Base-by-base conservation (phyloP, 352 stramenopile species). In the Halophytophthora polymorphica region DNA sequence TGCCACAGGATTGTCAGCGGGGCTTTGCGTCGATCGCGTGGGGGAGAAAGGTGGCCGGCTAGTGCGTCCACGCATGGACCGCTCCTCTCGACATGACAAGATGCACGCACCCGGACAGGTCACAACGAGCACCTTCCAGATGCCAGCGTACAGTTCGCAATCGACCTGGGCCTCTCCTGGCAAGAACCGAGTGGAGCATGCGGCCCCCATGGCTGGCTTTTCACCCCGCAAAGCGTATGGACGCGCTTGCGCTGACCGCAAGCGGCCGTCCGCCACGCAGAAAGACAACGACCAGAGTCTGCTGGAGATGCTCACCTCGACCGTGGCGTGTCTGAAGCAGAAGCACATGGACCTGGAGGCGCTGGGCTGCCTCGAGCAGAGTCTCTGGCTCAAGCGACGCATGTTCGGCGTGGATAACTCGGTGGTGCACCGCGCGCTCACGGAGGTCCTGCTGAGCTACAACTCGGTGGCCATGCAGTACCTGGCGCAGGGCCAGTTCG, bases 381-480 rank as follows among this genome's bases (percentile, higher is more conserved):
- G 65, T 31, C 60, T 90, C 5, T 88, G 77, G 75, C 64, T 93
- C 4, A 84, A 90, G 52, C 71, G 77, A 3, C 73, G 78, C 7
- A 89, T 93, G 76, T 86, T 90, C 43, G 82, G 82, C 2, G 56
- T 81, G 23, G 73, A 78, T 12, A 83, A 75, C 50, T 60, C 67
- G 2, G 66, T 75, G 18, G 78, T 92, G 7, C 68, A 73, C 18
- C 68, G 64, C 22, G 63, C 75, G 10, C 62, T 90, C 6, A 66
- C 74, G 18, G 77, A 90, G 1, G 74, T 92, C 40, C 69, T 92
- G 42, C 52, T 88, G 31, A 76, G 77, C 28, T 88, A 88, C 64
- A 92, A 90, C 54, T 73, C 77, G 17, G 51, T 88, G 11, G 82
- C 82, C n/a, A 88, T 92, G 79, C 66, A 86, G 43, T 84, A 75